Evolutionary conservation across 306 rosid species (phyloP).

Genomic region (Castanea sativa): DNA sequence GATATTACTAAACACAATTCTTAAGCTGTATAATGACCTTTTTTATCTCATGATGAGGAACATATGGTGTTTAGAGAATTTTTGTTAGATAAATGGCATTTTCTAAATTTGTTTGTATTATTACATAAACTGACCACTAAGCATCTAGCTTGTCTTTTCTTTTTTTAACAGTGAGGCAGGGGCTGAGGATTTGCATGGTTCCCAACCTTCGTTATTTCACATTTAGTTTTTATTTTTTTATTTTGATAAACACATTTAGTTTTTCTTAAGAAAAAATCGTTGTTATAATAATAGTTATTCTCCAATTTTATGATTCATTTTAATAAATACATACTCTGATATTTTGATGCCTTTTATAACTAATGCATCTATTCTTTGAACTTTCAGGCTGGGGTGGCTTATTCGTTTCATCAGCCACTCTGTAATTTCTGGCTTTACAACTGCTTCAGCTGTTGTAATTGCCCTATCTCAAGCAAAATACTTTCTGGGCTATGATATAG

Average conservation of each 20-base stretch:
- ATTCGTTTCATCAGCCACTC: constrained; percentile 97
- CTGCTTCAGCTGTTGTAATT: constrained; percentile 93
- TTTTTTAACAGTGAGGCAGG: not conserved
- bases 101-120: not conserved
- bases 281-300: not conserved
- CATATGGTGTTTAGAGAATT: not conserved
- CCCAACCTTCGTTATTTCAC: not conserved
- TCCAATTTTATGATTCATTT: not conserved
- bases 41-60: not conserved
- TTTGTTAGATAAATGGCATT: not conserved
- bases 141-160: constrained; percentile 18
- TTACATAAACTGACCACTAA: constrained; percentile 9
- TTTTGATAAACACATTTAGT: not conserved
- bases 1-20: not conserved
- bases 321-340: not conserved
- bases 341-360: not conserved
- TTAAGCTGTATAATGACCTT: not conserved
- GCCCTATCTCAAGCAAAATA: constrained; percentile 92
- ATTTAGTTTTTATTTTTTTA: no score
- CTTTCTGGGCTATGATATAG: constrained; percentile 80
- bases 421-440: constrained; percentile 97
- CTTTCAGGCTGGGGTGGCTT: constrained; percentile 97
- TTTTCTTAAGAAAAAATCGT: constrained; percentile 2
- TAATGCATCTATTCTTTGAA: constrained; percentile 15
- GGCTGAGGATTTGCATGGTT: not conserved